These are phyloP conservation scores for Gloeopeniophorella convolvens DNA, from an alignment of 768 basidiomycete species.

Conservation along the genomic window DNA sequence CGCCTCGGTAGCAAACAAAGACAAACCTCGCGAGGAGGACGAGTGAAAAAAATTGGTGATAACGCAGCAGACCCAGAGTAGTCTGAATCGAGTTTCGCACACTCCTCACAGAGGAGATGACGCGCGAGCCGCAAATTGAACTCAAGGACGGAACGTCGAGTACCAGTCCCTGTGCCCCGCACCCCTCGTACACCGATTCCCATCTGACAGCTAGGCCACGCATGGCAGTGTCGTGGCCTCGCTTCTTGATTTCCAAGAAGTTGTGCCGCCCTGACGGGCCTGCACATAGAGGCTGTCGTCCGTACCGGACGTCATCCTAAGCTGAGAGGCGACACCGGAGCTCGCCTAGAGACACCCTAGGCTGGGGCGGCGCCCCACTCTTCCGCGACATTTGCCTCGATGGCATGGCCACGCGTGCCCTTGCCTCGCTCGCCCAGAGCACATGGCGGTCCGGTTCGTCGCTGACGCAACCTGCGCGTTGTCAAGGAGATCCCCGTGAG, in stretches of 20 bases:
- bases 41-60: conserved; percentile 27
- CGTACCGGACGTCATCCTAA: too few species aligned
- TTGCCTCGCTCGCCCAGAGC: too few species aligned
- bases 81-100: conserved; percentile 61
- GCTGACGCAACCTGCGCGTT: too few species aligned
- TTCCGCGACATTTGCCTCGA: too few species aligned
- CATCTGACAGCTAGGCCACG: conserved; percentile 22
- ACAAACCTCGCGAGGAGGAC: conserved; percentile 27
- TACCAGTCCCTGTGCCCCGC: conserved; percentile 6
- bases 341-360: too few species aligned
- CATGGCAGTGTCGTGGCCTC: background rate
- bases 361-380: too few species aligned
- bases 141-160: conserved; percentile 43
- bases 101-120: conserved; percentile 12
- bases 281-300: background rate
- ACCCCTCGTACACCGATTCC: conserved; percentile 21
- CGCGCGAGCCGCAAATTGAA: conserved; percentile 58
- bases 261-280: background rate
- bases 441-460: too few species aligned
- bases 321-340: too few species aligned
- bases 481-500: background rate
- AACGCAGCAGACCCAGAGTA: conserved; percentile 54
- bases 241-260: background rate
- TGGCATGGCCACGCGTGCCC: too few species aligned
- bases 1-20: background rate